Evolutionary conservation across 2,329 filamentous ascomycete species (phyloP).

Genomic region (Penicillium glabrum): DNA sequence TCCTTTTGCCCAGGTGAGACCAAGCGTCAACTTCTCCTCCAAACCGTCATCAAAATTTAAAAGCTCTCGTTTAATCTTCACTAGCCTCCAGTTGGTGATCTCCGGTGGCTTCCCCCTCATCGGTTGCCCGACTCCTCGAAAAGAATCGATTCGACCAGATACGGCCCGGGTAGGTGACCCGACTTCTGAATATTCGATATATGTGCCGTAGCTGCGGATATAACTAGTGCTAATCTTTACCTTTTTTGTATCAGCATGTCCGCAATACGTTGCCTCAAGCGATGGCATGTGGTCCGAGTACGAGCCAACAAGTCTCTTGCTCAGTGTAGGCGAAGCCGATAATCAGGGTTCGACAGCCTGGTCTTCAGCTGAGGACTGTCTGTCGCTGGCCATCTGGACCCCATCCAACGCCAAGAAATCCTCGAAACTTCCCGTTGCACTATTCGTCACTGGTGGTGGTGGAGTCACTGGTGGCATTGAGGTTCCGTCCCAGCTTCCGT

Average conservation of each 20-base stretch:
- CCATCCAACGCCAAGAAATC: slow-evolving; percentile 25
- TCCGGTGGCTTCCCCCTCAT: slow-evolving; percentile 34
- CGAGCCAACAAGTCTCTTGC: slow-evolving; percentile 13
- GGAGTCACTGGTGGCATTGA: slow-evolving; percentile 32
- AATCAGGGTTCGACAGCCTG: slow-evolving; percentile 11
- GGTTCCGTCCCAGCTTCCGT: slow-evolving; percentile 29
- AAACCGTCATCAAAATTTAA: neutral
- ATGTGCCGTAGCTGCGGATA: neutral
- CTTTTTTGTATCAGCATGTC: slow-evolving; percentile 16
- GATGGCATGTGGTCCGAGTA: slow-evolving; percentile 23
- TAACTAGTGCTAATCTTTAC: neutral
- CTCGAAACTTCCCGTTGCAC: slow-evolving; percentile 19
- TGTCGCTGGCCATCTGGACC: slow-evolving; percentile 46
- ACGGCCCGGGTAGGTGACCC: slow-evolving; percentile 4
- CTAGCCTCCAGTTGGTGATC: slow-evolving; percentile 27
- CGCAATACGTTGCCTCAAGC: slow-evolving; percentile 28
- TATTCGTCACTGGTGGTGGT: slow-evolving; percentile 26
- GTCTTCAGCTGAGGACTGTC: slow-evolving; percentile 42
- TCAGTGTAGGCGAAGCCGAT: slow-evolving; percentile 15
- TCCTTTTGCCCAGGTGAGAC: slow-evolving; percentile 33
- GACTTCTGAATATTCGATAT: neutral
- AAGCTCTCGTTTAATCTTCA: neutral
- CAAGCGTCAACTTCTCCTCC: neutral
- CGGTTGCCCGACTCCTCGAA: slow-evolving; percentile 7
- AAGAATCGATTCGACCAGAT: slow-evolving; percentile 22